Conservation (phyloP, 306 rosid genomes). For the Fragaria ananassa region DNA sequence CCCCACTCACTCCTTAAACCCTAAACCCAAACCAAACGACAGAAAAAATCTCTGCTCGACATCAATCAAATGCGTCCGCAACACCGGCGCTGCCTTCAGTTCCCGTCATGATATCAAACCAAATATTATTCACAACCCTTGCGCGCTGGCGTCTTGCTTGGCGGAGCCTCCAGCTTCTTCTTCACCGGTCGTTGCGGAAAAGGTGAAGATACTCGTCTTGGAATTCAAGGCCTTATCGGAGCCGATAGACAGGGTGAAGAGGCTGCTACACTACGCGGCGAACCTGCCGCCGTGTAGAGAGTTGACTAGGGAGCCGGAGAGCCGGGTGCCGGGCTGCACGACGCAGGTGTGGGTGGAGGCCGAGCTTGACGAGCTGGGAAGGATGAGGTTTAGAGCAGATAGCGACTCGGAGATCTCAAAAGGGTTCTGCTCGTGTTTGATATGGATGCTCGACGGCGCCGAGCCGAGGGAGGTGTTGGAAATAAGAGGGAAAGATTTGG, state of each 20-base stretch:
- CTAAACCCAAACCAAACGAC: background rate
- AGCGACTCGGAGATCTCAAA: conserved; percentile 84
- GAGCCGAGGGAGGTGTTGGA: conserved; percentile 46
- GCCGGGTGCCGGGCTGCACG: conserved; percentile 58
- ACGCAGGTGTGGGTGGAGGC: conserved; percentile 74
- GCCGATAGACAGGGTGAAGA: conserved; percentile 73
- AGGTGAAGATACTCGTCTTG: conserved; percentile 28
- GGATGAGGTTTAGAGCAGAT: conserved; percentile 63
- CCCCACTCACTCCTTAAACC: background rate
- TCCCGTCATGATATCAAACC: background rate
- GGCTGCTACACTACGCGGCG: conserved; percentile 62
- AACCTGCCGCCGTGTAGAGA: conserved; percentile 39
- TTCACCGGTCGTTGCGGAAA: conserved; percentile 24
- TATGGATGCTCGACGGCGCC: conserved; percentile 65
- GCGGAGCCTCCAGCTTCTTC: background rate
- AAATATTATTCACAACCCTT: conserved; percentile 7
- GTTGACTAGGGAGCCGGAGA: conserved; percentile 37
- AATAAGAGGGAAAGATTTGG: conserved; percentile 43
- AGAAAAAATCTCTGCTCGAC: background rate
- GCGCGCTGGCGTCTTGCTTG: background rate
- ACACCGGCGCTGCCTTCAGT: background rate
- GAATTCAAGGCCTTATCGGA: conserved; percentile 56
- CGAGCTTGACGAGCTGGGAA: conserved; percentile 40
- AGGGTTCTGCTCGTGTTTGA: conserved; percentile 73
- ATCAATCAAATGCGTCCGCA: conserved; percentile 10